Conservation (phyloP, 768 basidiomycete species). For the Serpula lacrymans region DNA sequence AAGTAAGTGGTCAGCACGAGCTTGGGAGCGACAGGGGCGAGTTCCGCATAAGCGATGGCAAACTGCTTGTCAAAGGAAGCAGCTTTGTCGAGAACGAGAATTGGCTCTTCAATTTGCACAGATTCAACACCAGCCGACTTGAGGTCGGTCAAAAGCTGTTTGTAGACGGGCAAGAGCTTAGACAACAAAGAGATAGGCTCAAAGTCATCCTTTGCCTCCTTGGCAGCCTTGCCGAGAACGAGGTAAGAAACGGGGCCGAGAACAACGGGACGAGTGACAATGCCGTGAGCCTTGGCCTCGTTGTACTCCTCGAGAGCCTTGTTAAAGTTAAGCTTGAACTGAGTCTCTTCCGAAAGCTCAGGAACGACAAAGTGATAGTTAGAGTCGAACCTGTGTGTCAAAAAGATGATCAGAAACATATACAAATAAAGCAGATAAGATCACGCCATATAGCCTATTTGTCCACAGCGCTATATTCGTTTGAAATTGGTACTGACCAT, state of each 20-base stretch:
- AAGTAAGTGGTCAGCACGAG: slow-evolving; percentile 97
- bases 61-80: slow-evolving; percentile 76
- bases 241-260: slow-evolving; percentile 97
- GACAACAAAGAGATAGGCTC: slow-evolving; percentile 87
- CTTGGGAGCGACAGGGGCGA: slow-evolving; percentile 81
- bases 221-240: slow-evolving; percentile 84
- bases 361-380: slow-evolving; percentile 99
- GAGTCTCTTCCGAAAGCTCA: slow-evolving; percentile 83
- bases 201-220: slow-evolving; percentile 81
- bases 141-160: slow-evolving; percentile 82
- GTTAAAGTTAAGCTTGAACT: slow-evolving; percentile 96
- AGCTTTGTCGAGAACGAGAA: slow-evolving; percentile 90
- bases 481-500: slow-evolving; percentile 58
- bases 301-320: slow-evolving; percentile 92
- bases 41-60: slow-evolving; percentile 73
- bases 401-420: slow-evolving; percentile 7
- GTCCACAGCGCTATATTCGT: neutral
- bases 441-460: slow-evolving; percentile 4
- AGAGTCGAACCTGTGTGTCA: slow-evolving; percentile 78
- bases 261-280: slow-evolving; percentile 91
- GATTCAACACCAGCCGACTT: slow-evolving; percentile 91
- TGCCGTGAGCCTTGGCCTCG: slow-evolving; percentile 88
- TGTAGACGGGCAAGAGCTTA: slow-evolving; percentile 89
- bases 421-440: slow-evolving; percentile 1
- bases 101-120: slow-evolving; percentile 96